Evolutionary conservation across 2,329 filamentous ascomycete species (phyloP).

Genomic region (Spiromastix sp.): DNA sequence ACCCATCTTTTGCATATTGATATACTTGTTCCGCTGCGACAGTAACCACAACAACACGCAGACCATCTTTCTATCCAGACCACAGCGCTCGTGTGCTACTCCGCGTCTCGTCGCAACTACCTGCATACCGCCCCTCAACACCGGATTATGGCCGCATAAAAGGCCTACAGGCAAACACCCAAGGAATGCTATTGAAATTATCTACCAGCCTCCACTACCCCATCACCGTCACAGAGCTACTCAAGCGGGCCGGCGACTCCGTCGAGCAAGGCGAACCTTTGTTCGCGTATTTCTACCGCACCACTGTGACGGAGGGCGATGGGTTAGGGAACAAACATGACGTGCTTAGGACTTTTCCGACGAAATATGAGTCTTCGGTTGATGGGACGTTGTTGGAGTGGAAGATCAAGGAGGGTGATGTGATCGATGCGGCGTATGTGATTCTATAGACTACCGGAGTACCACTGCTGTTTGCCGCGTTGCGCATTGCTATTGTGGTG

Average conservation of each 20-base stretch:
- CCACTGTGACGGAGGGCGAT: slow-evolving; percentile 55
- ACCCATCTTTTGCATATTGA: too few relatives aligned
- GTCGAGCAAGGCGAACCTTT: slow-evolving; percentile 68
- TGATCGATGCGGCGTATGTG: slow-evolving; percentile 33
- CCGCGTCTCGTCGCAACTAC: too few relatives aligned
- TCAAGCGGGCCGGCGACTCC: slow-evolving; percentile 63
- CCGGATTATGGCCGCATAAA: too few relatives aligned
- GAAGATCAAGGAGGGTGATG: slow-evolving; percentile 49
- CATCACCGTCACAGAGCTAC: slow-evolving; percentile 78
- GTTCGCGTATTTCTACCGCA: slow-evolving; percentile 80
- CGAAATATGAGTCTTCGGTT: slow-evolving; percentile 70
- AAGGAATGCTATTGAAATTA: slow-evolving; percentile 38
- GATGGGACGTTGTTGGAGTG: slow-evolving; percentile 72
- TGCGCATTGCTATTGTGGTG: not conserved
- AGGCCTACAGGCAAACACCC: too few relatives aligned
- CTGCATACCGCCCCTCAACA: too few relatives aligned
- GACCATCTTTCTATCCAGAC: too few relatives aligned
- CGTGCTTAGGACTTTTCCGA: slow-evolving; percentile 59
- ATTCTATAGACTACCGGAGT: too few relatives aligned
- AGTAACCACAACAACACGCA: too few relatives aligned
- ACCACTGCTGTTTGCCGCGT: not conserved
- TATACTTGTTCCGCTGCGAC: too few relatives aligned
- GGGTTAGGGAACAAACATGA: slow-evolving; percentile 64
- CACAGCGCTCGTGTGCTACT: too few relatives aligned
- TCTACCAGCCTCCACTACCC: slow-evolving; percentile 67